Percentiles rank a stretch among this genome's conserved stretches.
Evolutionary conservation across 306 rosid genomes (phyloP).

Genomic region (Canavalia gladiata): DNA sequence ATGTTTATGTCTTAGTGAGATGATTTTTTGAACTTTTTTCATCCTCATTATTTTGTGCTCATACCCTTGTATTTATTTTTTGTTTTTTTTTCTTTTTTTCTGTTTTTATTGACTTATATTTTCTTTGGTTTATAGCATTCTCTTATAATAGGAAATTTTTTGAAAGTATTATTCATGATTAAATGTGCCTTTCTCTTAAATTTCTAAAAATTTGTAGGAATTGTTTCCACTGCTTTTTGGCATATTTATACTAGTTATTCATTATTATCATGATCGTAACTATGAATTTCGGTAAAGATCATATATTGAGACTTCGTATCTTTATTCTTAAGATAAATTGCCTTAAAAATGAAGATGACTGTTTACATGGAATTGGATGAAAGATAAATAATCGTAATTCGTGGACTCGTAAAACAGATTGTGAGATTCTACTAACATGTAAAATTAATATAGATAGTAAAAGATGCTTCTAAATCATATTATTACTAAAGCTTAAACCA

Average conservation of each 20-base stretch:
- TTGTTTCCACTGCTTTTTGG: neutral
- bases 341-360: neutral
- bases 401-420: too few relatives aligned
- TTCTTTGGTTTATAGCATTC: slow-evolving; percentile 69
- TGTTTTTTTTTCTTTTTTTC: neutral
- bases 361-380: neutral
- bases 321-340: neutral
- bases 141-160: slow-evolving; percentile 80
- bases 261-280: neutral
- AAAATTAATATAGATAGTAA: too few relatives aligned
- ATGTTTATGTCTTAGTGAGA: slow-evolving; percentile 1
- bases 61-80: slow-evolving; percentile 13
- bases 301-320: slow-evolving; percentile 3
- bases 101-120: slow-evolving; percentile 40
- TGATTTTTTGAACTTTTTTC: slow-evolving; percentile 2
- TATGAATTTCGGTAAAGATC: neutral
- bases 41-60: slow-evolving; percentile 29
- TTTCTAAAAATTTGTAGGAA: slow-evolving; percentile 8
- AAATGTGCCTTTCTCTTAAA: slow-evolving; percentile 58
- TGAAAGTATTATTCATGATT: slow-evolving; percentile 88
- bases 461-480: too few relatives aligned
- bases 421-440: too few relatives aligned
- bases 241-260: neutral
- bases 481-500: too few relatives aligned
- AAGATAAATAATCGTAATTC: too few relatives aligned